A percentile compares a stretch with the other conserved stretches of the same genome.
phyloP scores from a whole-genome alignment of 2,329 filamentous ascomycete genomes.

The Talaromyces sp. region DNA sequence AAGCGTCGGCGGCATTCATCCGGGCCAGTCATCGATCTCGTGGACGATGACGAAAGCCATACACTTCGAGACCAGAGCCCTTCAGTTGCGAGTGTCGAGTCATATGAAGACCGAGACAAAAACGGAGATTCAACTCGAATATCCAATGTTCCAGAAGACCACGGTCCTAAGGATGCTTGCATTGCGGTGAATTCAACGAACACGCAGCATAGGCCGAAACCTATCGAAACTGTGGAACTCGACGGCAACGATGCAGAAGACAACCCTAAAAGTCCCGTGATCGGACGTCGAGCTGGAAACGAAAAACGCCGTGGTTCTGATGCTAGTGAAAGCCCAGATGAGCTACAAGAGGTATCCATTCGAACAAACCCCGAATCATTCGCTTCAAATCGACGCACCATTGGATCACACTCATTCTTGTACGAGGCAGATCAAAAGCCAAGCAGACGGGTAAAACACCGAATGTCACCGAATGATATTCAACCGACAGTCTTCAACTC shows the following conservation, averaged over 20 bases:
- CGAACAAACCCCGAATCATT: constrained; percentile 19
- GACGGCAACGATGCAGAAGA: neutral
- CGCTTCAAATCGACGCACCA: constrained; percentile 15
- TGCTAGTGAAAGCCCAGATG: constrained; percentile 38
- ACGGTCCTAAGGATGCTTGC: neutral
- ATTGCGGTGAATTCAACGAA: neutral
- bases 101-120: neutral
- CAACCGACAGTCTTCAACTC: constrained; percentile 27
- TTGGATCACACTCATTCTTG: constrained; percentile 7
- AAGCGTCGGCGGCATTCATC: constrained; percentile 30
- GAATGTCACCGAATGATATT: constrained; percentile 34
- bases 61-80: constrained; percentile 19
- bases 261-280: no score
- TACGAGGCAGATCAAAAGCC: constrained; percentile 8
- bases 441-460: constrained; percentile 11
- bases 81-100: constrained; percentile 21
- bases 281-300: neutral
- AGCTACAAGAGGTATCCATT: constrained; percentile 38
- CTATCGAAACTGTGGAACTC: neutral
- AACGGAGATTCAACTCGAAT: neutral
- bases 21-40: constrained; percentile 20
- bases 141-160: neutral
- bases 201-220: neutral
- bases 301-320: constrained; percentile 14
- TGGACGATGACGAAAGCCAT: constrained; percentile 22